phyloP scores from a whole-genome alignment of 352 stramenopile genomes.

The Pythium chondricola region DNA sequence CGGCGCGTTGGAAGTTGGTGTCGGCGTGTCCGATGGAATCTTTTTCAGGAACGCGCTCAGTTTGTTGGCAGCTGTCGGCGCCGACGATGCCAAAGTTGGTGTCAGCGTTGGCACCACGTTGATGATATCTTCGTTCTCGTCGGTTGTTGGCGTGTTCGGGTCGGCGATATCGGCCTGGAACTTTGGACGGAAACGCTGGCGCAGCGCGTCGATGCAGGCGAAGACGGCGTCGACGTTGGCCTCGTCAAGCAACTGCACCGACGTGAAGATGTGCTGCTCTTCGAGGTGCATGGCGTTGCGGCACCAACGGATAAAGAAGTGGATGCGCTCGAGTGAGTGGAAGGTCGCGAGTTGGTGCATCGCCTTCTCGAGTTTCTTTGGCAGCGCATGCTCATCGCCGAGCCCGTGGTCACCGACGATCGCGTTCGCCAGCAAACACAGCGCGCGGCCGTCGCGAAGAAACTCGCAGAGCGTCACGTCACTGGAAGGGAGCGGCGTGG shows the following conservation, averaged over 20 bases:
- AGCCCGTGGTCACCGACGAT: slow-evolving; percentile 21
- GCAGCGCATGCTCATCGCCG: slow-evolving; percentile 24
- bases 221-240: slow-evolving; percentile 58
- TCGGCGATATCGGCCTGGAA: slow-evolving; percentile 17
- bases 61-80: slow-evolving; percentile 14
- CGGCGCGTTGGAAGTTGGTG: slow-evolving; percentile 12
- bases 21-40: slow-evolving; percentile 27
- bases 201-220: slow-evolving; percentile 53
- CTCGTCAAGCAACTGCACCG: slow-evolving; percentile 75
- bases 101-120: neutral
- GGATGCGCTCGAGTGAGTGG: slow-evolving; percentile 76
- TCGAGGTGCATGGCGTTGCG: slow-evolving; percentile 43
- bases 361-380: slow-evolving; percentile 67
- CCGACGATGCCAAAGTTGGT: neutral
- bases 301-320: slow-evolving; percentile 85
- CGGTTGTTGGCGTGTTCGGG: neutral
- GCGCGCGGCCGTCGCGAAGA: slow-evolving; percentile 67
- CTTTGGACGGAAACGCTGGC: slow-evolving; percentile 45
- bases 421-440: slow-evolving; percentile 61
- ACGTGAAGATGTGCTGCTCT: slow-evolving; percentile 72
- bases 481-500: slow-evolving; percentile 9
- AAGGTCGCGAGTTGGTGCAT: slow-evolving; percentile 69
- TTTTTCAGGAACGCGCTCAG: slow-evolving; percentile 67
- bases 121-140: slow-evolving; percentile 7
- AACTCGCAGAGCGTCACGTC: slow-evolving; percentile 49